Evolutionary conservation across 78 protist genomes (phyloP).

Genomic region (Goniomonas avonlea): DNA sequence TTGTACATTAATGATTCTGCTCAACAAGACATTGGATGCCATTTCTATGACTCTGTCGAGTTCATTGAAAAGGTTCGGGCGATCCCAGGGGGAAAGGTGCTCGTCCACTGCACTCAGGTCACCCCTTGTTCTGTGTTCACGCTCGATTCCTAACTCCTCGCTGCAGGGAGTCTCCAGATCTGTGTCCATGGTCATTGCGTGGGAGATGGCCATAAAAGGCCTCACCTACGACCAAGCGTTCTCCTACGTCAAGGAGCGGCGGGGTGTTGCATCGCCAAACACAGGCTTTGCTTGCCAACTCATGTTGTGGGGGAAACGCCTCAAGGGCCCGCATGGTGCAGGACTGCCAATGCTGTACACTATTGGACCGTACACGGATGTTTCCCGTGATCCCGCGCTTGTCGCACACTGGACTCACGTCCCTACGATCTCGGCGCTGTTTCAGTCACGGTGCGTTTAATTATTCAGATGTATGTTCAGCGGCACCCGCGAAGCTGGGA

Average conservation of each 20-base stretch:
- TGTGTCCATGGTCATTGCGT: not conserved
- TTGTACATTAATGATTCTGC: slow-evolving; percentile 3
- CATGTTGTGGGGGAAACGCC: not conserved
- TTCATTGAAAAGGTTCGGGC: slow-evolving; percentile 9
- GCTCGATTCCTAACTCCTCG: too few species aligned
- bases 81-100: not conserved
- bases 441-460: too few species aligned
- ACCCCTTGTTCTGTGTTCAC: too few species aligned
- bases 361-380: too few species aligned
- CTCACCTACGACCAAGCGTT: not conserved
- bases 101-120: slow-evolving; percentile 11
- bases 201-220: not conserved
- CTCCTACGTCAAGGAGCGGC: not conserved
- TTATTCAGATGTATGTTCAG: too few species aligned
- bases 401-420: too few species aligned
- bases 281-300: slow-evolving; percentile 2
- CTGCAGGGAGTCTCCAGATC: not conserved
- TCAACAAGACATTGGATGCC: not conserved
- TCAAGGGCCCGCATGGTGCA: too few species aligned
- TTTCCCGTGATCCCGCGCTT: too few species aligned
- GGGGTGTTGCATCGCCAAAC: not conserved
- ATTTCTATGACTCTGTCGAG: not conserved
- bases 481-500: too few species aligned
- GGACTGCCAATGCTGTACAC: too few species aligned
- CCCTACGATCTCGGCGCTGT: too few species aligned